Conservation (phyloP, 768 basidiomycete genomes). For the Xerocomellus chrysenteron region DNA sequence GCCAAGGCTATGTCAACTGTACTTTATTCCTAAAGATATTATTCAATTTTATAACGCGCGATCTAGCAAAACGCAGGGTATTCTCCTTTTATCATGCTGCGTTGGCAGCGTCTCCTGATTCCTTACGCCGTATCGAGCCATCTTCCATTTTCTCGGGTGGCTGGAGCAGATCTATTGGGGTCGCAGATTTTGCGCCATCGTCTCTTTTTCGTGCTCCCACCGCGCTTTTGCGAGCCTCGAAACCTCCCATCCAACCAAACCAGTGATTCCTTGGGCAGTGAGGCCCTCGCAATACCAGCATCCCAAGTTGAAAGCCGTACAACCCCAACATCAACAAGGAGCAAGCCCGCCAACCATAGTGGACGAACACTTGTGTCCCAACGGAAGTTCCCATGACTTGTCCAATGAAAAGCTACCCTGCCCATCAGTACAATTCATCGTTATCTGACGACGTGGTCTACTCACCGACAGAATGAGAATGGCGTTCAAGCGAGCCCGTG, state of each 20-base stretch:
- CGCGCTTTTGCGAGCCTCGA: conserved; percentile 42
- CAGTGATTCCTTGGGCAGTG: conserved; percentile 49
- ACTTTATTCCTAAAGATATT: neutral
- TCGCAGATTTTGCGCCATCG: neutral
- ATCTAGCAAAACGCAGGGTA: neutral
- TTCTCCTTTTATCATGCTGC: neutral
- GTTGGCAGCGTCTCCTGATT: neutral
- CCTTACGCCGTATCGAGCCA: neutral
- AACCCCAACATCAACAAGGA: conserved; percentile 61
- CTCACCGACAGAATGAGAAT: conserved; percentile 67
- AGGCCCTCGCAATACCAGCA: conserved; percentile 68
- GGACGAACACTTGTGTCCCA: conserved; percentile 67
- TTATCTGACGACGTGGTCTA: neutral
- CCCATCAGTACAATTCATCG: neutral
- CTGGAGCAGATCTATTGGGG: neutral
- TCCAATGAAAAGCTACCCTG: conserved; percentile 58
- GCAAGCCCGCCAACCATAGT: conserved; percentile 67
- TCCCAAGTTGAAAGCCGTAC: conserved; percentile 51
- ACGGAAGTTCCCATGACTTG: conserved; percentile 83
- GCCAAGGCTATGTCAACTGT: neutral
- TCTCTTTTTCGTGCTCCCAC: conserved; percentile 19
- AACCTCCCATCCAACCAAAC: conserved; percentile 65
- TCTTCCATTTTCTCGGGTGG: conserved; percentile 9
- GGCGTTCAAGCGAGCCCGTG: conserved; percentile 74
- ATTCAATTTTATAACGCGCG: neutral